phyloP scores from a whole-genome alignment of 2,329 filamentous ascomycete species.

The Dothistroma septosporum region DNA sequence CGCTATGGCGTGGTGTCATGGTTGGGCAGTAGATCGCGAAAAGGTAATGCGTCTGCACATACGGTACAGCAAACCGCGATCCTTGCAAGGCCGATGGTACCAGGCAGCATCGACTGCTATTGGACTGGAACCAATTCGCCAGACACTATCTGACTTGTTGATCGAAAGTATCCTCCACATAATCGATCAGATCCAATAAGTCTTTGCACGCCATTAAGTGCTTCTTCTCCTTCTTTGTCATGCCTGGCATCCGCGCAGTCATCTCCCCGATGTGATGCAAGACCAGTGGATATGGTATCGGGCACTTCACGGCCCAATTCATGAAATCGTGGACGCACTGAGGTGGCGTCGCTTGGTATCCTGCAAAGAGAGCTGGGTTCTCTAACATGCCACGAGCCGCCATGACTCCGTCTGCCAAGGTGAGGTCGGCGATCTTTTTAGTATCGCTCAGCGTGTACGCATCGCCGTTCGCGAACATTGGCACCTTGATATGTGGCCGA shows the following conservation, averaged over 20 bases:
- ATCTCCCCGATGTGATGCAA: conserved; percentile 66
- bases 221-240: conserved; percentile 42
- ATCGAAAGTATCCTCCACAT: conserved; percentile 29
- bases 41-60: too few relatives aligned
- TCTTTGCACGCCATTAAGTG: conserved; percentile 31
- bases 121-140: too few relatives aligned
- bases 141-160: neutral
- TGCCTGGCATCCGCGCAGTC: conserved; percentile 55
- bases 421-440: conserved; percentile 30
- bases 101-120: too few relatives aligned
- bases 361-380: conserved; percentile 64
- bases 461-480: conserved; percentile 65
- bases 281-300: conserved; percentile 60
- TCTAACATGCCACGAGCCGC: conserved; percentile 63
- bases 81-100: too few relatives aligned
- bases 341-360: conserved; percentile 56
- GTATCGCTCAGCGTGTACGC: conserved; percentile 54
- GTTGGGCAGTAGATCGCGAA: neutral
- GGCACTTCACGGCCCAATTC: conserved; percentile 51
- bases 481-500: conserved; percentile 52
- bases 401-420: conserved; percentile 56
- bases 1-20: neutral
- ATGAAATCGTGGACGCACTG: conserved; percentile 61
- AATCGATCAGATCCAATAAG: conserved; percentile 34
- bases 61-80: too few relatives aligned